phyloP scores from a whole-genome alignment of 257 asterid genomes.

The Catharanthus roseus region DNA sequence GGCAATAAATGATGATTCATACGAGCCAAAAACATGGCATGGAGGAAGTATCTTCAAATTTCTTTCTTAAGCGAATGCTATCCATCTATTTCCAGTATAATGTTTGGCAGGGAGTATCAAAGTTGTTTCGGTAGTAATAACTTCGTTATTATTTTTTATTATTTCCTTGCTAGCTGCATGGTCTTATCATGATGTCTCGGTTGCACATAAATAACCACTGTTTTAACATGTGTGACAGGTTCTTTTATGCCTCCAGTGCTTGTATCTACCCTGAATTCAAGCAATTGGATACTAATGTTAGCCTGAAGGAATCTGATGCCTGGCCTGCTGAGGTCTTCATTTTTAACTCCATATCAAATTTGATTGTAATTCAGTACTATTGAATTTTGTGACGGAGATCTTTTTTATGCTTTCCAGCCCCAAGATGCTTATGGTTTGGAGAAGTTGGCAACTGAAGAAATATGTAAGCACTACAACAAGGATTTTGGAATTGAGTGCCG shows the following conservation, averaged over 20 bases:
- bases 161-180: neutral
- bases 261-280: slow-evolving; percentile 87
- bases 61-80: neutral
- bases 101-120: neutral
- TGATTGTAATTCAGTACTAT: neutral
- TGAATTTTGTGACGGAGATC: slow-evolving; percentile 1
- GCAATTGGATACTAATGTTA: slow-evolving; percentile 79
- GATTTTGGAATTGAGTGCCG: slow-evolving; percentile 87
- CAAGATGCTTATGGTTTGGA: slow-evolving; percentile 92
- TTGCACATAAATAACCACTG: neutral
- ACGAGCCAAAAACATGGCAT: neutral
- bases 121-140: neutral
- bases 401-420: slow-evolving; percentile 40
- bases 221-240: slow-evolving; percentile 35
- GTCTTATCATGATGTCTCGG: neutral
- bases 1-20: neutral
- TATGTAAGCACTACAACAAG: slow-evolving; percentile 83
- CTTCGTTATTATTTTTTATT: neutral
- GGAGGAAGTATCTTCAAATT: neutral
- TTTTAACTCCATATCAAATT: slow-evolving; percentile 13
- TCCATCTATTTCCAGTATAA: neutral
- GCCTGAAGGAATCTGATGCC: slow-evolving; percentile 89
- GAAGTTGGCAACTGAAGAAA: slow-evolving; percentile 76
- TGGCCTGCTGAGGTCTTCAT: slow-evolving; percentile 85
- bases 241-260: slow-evolving; percentile 85